Evolutionary conservation across 2,329 filamentous ascomycete genomes (phyloP), one percentile per base, ranked within the genome.

Genomic region (Proliferodiscus dingleyae): DNA sequence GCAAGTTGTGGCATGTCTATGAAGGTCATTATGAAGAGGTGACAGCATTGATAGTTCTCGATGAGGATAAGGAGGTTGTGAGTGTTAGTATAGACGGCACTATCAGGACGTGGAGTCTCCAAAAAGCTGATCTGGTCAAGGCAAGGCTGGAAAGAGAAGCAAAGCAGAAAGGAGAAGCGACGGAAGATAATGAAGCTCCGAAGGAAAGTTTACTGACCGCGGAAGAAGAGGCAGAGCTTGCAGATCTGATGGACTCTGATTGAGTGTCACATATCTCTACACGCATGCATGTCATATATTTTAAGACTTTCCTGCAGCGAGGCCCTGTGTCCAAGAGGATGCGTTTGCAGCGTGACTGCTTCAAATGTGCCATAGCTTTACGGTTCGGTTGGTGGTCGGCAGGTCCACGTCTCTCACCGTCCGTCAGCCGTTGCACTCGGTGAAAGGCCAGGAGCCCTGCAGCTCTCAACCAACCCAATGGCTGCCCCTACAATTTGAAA

Each of bases 11-110:
- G 61, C 86, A 86, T 64, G 77, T 77, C 6, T 82, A 91, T 50
- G 76, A 80, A 29, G 93, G 93, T 0, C 93, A 98, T 68, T 97
- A 81, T 61, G 89, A 98, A 61, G 93, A 97, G 66, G 84, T 98
- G 11, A 96, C 89, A 1, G 88, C 84, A 28, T 67, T 97, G 34
- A 72, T 85, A 2, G 63, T 94, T 40, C 64, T 89, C 22, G 64
- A 67, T 21, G 68, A 68, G 4, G 71, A 69, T 16, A 71, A 72
- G 50, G 66, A 67, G 16, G 70, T 95, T 9, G 80, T 87, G 52
- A 96, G 89, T 63, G 86, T 93, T 44, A 82, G 87, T 53, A 94
- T 97, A 56, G 93, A 98, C 67, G 85, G 83, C 2, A 97, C 93
- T 0, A 74, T 97, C 30, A 80, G 93, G 58, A 80, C 76, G 44